Evolutionary conservation across 257 asterid genomes (phyloP), one percentile per base, ranked within the genome.

Genomic region (Solanum infundibuliforme): DNA sequence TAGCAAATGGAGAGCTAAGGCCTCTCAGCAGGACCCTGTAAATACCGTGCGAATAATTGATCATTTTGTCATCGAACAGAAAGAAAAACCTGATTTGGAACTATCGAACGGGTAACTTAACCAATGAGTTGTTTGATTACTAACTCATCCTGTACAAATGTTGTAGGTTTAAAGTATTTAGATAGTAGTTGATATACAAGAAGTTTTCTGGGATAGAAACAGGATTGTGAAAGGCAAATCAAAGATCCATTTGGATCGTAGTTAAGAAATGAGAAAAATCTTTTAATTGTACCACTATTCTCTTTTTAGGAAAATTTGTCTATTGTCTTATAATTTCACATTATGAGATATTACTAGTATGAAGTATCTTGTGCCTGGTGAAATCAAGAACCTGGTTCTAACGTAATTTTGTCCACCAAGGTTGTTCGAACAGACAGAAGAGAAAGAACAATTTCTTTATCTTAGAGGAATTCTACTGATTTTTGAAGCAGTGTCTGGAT

Each of bases 1-100:
- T n/a, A 95, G 99, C 92, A 95, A 95, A 89, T 97, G 98, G 98
- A 88, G 94, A 65, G 95, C 99, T 7, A 83, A 87, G 58, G 90
- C 91, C 18, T 27, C 95, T 32, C 97, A 93, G 43, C 99, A 91
- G 87, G 99, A 97, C 84, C 99, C 99, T 14, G 88, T 93, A 21
- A 93, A 92, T 90, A 93, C 98, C 1, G 96, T 95, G 38, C 91
- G 92, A 90, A 39, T 97, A n/a, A 95, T 96, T 60, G 99, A 95
- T 89, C 98, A 92, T 85, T 95, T 97, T 90, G 94, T 92, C 29
- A 90, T 97, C 68, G 93, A 94, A 90, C 93, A 83, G 81, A 91
- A 91, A 16, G 91, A 85, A 85, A 86, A 90, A 89, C 83, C 94
- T 58, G 91, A 91, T 43, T 55, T 83, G 20, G 90, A 87, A 83